Evolutionary conservation across 768 basidiomycete genomes (phyloP).

Genomic region (Amanita rubescens): DNA sequence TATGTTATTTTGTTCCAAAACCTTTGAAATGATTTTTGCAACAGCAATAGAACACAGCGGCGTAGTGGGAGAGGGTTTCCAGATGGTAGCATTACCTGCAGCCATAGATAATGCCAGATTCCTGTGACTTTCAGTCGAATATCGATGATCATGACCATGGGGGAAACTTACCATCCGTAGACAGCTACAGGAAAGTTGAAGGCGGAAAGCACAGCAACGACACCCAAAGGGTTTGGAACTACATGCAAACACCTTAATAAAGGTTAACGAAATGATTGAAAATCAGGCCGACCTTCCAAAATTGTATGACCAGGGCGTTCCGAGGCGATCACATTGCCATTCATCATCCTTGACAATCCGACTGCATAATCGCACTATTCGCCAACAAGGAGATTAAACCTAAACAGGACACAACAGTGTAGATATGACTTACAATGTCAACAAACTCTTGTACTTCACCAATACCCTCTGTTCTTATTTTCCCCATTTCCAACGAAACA

Average conservation of each 20-base stretch:
- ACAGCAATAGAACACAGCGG: constrained; percentile 88
- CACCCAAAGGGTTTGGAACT: constrained; percentile 87
- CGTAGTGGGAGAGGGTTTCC: constrained; percentile 92
- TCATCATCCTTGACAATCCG: constrained; percentile 91
- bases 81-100: constrained; percentile 88
- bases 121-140: constrained; percentile 35
- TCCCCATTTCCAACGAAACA: constrained; percentile 85
- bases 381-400: not conserved
- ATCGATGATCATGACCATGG: no score
- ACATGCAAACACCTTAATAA: constrained; percentile 15
- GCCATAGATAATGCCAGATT: constrained; percentile 85
- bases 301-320: constrained; percentile 90
- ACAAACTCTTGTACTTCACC: constrained; percentile 96
- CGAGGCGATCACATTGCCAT: constrained; percentile 79
- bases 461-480: constrained; percentile 84
- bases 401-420: not conserved
- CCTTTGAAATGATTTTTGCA: constrained; percentile 72
- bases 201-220: constrained; percentile 72
- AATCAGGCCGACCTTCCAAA: constrained; percentile 57
- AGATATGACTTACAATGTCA: constrained; percentile 60
- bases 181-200: constrained; percentile 97
- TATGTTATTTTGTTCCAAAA: constrained; percentile 76
- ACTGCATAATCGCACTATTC: constrained; percentile 88
- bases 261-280: constrained; percentile 8
- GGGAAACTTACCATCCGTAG: constrained; percentile 64